Evolutionary conservation across 2,329 filamentous ascomycete species (phyloP), one percentile per base, ranked within the genome.

Genomic region (Pseudopyricularia cyperi): DNA sequence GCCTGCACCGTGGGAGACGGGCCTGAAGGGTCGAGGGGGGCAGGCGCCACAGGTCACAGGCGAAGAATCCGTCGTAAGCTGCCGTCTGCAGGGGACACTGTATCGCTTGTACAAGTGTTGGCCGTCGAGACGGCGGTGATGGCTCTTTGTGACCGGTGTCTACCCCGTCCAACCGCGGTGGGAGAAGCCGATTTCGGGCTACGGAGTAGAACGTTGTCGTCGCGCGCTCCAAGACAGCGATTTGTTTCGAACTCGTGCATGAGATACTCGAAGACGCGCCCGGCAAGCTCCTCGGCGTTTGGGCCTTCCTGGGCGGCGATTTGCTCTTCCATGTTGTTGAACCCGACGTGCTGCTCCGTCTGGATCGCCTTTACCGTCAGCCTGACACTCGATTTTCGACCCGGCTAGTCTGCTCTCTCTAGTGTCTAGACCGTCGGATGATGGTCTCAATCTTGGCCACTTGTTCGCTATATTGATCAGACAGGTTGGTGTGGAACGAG

Each of bases 401-500:
- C 7, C 51, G 22, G 0, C 53, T 35, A 17, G 53, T 53, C 33
- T 59, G 57, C 1, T 47, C 48, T 0, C 53, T 54, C 2, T 57
- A 9, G 7, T 50, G 54, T 0, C 54, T 55, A 1, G 60, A 50
- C 2, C 39, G 12, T 4, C 47, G 33, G 1, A 54, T 50, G 5
- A 53, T 56, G 1, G 7, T 33, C 6, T 53, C 54, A 34, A 59
- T 57, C n/a, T 53, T 55, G 2, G 34, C 39, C 12, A 59, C 52
- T 1, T 59, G 55, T 1, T 34, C 17, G 7, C 52, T 46, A 4
- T 58, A 58, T 3, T 35, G 34, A 2, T 52, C 52, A 1, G 44
- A 50, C 2, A 57, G 14, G 24, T 54, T 55, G 2, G 59, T 54
- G 15, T 52, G 57, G 32, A 61, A 61, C 0, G 57, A 60, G 26